Evolutionary conservation across 2,329 filamentous ascomycete genomes (phyloP), one percentile per base, ranked within the genome.

Genomic region (Fusarium hainanense): DNA sequence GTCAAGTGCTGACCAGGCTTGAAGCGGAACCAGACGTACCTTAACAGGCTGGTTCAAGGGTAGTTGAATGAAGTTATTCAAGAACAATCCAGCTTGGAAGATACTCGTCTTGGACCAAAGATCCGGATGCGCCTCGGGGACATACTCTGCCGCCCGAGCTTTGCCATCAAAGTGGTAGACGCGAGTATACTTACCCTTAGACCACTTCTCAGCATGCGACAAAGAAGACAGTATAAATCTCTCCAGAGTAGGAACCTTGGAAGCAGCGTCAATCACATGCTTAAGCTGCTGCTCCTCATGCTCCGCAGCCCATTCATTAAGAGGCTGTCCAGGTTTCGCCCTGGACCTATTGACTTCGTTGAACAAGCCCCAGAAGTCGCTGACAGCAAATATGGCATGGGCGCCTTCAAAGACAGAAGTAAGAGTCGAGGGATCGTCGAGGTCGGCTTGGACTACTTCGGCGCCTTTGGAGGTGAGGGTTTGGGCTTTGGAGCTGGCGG

Each of bases 81-180:
- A 16, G n/a, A 71, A 76, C 0, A 63, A 8, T 0, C 73, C 72
- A 8, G 70, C 58, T 18, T 71, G 63, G 4, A 62, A 65, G 3
- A 66, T 48, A 23, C 71, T 75, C 4, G 72, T 75, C 58, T 73
- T 75, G 20, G 49, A 41, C 73, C 65, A 72, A 1, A 76, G 60
- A 7, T 57, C 60, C 3, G 73, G 73, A 1, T 74, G 54, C 2
- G 18, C 59, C 7, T 58, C 40, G 7, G 52, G 58, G 0, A 40
- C 67, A 48, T 82, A 82, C 4, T 74, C 68, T 4, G 70, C 75
- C 7, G 74, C 77, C 1, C 72, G 71, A 7, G 79, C 81, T 65
- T 84, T 84, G 14, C 76, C 72, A 42, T 83, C 80, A 58, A 82
- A 83, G 66, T 84, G 81, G 49, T 79, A 79, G 1, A 82, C 79